A percentile compares a stretch with the other conserved stretches of the same genome.
Conservation (phyloP, 306 rosid genomes). For the Vicia faba region DNA sequence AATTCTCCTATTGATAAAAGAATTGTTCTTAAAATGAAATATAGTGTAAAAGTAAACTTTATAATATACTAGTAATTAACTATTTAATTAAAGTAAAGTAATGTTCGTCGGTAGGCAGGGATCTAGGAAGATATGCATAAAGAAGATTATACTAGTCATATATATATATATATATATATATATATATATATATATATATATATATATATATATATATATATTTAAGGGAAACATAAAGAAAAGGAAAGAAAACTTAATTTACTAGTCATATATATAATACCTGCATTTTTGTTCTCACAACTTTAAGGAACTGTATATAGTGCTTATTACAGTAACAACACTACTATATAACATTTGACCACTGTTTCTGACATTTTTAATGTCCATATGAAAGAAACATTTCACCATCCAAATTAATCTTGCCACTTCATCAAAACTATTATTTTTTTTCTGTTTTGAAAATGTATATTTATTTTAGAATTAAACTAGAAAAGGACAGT, state of each 20-base stretch:
- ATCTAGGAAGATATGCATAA: constrained; percentile 48
- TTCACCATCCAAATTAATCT: constrained; percentile 22
- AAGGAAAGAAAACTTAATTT: too few species aligned
- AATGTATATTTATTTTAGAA: not conserved
- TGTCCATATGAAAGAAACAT: constrained; percentile 20
- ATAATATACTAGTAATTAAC: constrained; percentile 21
- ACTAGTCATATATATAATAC: constrained; percentile 44
- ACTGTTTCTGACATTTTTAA: constrained; percentile 20
- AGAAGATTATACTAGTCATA: too few species aligned
- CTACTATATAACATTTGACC: constrained; percentile 38
- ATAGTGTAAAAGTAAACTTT: constrained; percentile 35
- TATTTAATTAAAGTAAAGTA: constrained; percentile 10
- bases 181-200: too few species aligned
- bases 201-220: too few species aligned
- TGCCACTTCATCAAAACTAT: not conserved
- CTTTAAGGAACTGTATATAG: constrained; percentile 36
- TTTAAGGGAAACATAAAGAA: too few species aligned
- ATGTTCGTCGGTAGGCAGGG: constrained; percentile 45
- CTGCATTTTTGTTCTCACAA: constrained; percentile 43
- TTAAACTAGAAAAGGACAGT: constrained; percentile 4
- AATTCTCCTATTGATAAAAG: too few species aligned
- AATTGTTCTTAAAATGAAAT: constrained; percentile 9
- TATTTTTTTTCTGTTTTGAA: not conserved
- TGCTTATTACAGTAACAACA: constrained; percentile 41
- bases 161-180: too few species aligned